Percentiles rank a stretch among this genome's conserved stretches.
phyloP scores from a whole-genome alignment of 129 eudicot species.

The Artemisia tridentata region DNA sequence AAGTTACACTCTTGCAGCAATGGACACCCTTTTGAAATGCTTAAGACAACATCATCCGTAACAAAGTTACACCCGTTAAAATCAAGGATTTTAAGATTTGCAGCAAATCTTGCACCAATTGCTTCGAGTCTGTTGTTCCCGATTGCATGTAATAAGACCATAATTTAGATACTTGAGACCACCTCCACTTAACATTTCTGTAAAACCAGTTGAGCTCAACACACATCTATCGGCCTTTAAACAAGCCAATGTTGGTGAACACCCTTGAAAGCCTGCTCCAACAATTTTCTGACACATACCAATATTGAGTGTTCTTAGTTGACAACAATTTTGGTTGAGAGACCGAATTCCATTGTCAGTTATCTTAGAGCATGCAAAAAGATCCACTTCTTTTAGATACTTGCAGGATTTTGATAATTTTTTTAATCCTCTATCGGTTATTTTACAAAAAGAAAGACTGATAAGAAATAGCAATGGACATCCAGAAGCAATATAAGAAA shows the following conservation, averaged over 20 bases:
- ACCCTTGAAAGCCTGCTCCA: conserved; percentile 60
- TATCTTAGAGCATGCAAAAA: conserved; percentile 39
- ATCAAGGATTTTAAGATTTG: too few relatives aligned
- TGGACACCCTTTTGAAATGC: conserved; percentile 56
- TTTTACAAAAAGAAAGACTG: conserved; percentile 50
- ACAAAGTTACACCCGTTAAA: too few relatives aligned
- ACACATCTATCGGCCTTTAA: too few relatives aligned
- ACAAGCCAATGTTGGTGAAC: conserved; percentile 1
- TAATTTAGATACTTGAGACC: too few relatives aligned
- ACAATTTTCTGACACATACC: conserved; percentile 31
- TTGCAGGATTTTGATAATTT: conserved; percentile 46
- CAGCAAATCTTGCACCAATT: too few relatives aligned
- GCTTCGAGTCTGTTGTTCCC: too few relatives aligned
- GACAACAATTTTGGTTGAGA: conserved; percentile 37
- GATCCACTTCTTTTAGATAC: conserved; percentile 45
- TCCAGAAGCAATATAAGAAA: conserved; percentile 36
- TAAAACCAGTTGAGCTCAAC: too few relatives aligned
- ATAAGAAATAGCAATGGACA: conserved; percentile 43
- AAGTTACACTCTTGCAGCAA: conserved; percentile 63
- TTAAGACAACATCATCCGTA: too few relatives aligned
- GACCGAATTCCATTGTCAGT: conserved; percentile 36
- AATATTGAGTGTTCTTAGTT: conserved; percentile 44
- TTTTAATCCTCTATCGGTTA: conserved; percentile 46
- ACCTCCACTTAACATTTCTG: too few relatives aligned
- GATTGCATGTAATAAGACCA: too few relatives aligned